These are phyloP conservation scores for Phalaenopsis aphrodite DNA, from an alignment of 106 monocot species.

Conservation along the genomic window DNA sequence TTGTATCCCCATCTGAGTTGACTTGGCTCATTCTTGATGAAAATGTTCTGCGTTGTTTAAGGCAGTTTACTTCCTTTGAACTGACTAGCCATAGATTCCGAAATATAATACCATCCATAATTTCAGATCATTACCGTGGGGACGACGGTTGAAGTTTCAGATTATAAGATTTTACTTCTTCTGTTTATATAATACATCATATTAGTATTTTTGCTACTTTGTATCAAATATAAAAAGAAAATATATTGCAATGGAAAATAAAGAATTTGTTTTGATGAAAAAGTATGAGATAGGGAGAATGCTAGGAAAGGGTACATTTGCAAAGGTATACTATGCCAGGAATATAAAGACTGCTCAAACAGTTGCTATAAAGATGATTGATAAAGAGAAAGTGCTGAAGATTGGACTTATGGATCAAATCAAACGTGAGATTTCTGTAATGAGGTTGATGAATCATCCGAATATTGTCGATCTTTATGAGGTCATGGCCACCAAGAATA, in stretches of 20 bases:
- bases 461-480: conserved; percentile 35
- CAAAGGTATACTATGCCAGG: conserved; percentile 22
- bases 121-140: conserved; percentile 4
- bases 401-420: conserved; percentile 36
- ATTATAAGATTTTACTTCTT: not conserved
- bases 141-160: conserved; percentile 24
- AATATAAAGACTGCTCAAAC: conserved; percentile 20
- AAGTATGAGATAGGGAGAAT: conserved; percentile 25
- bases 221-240: not conserved
- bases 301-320: conserved; percentile 25
- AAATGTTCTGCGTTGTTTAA: not conserved
- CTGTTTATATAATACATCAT: not conserved
- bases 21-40: conserved; percentile 11
- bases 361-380: conserved; percentile 35
- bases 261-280: conserved; percentile 19
- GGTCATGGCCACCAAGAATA: conserved; percentile 39
- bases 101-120: not conserved
- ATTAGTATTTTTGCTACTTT: not conserved
- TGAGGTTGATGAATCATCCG: conserved; percentile 31
- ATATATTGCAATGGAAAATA: conserved; percentile 16
- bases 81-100: not conserved
- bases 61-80: not conserved
- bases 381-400: conserved; percentile 34
- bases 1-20: conserved; percentile 2
- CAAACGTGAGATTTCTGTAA: conserved; percentile 38